phyloP scores from a whole-genome alignment of 257 asterid species.

The Salvia rosmarinus region DNA sequence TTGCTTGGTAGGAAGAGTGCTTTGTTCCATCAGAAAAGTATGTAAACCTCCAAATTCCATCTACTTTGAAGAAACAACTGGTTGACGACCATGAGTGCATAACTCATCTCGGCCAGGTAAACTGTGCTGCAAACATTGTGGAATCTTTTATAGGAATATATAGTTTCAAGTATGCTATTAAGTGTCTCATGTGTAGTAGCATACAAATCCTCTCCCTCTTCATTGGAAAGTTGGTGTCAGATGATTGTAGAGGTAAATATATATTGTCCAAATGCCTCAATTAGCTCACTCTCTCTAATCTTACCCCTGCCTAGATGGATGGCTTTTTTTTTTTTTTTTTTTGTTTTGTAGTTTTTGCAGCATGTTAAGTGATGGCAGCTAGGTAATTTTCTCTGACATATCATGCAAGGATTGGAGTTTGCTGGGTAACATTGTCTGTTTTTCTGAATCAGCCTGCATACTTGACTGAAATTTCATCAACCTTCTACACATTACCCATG shows the following conservation, averaged over 20 bases:
- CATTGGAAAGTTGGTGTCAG: background rate
- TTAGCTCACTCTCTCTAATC: background rate
- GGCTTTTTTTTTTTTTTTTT: too few species aligned
- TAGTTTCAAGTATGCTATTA: background rate
- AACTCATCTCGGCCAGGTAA: conserved; percentile 69
- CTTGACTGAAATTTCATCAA: background rate
- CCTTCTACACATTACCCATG: background rate
- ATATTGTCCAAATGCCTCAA: background rate
- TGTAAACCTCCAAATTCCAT: conserved; percentile 64
- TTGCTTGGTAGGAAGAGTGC: conserved; percentile 51
- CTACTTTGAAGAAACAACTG: conserved; percentile 62
- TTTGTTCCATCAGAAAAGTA: conserved; percentile 46
- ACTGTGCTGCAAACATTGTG: conserved; percentile 24
- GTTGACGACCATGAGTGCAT: conserved; percentile 68
- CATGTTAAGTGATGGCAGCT: too few species aligned
- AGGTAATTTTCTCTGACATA: background rate
- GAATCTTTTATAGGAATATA: background rate
- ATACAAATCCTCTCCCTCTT: background rate
- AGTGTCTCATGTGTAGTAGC: background rate
- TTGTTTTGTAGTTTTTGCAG: too few species aligned
- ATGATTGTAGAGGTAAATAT: background rate
- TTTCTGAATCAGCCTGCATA: too few species aligned
- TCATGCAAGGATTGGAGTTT: background rate
- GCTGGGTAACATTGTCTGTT: background rate
- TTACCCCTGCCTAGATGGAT: too few species aligned